phyloP scores from a whole-genome alignment of 2,329 filamentous ascomycete species.

The Pseudocercospora fijiensis region DNA sequence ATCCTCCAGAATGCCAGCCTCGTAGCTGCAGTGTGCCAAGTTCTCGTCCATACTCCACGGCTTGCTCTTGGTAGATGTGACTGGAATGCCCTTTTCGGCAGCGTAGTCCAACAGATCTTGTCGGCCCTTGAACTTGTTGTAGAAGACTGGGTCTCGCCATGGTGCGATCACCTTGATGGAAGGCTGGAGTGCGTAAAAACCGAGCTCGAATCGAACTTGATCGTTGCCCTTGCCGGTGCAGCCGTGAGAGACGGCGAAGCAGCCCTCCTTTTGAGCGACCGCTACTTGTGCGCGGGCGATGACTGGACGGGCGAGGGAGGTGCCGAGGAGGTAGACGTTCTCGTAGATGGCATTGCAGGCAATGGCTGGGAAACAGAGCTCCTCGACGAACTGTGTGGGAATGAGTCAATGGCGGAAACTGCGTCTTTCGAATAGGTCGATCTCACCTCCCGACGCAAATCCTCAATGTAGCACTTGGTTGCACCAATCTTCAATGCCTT shows the following conservation, averaged over 20 bases:
- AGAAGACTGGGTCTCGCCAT: slow-evolving; percentile 70
- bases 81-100: slow-evolving; percentile 64
- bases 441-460: slow-evolving; percentile 58
- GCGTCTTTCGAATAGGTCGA: not conserved
- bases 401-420: not conserved
- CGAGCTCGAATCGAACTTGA: slow-evolving; percentile 65
- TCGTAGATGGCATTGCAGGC: slow-evolving; percentile 64
- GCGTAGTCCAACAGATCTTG: slow-evolving; percentile 73
- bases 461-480: slow-evolving; percentile 59
- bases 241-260: slow-evolving; percentile 49
- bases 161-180: slow-evolving; percentile 72
- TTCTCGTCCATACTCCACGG: slow-evolving; percentile 70
- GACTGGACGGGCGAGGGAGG: slow-evolving; percentile 64
- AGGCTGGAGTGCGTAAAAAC: slow-evolving; percentile 62
- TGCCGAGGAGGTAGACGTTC: slow-evolving; percentile 61
- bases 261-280: slow-evolving; percentile 63
- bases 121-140: slow-evolving; percentile 68
- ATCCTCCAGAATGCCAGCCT: slow-evolving; percentile 73
- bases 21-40: slow-evolving; percentile 74
- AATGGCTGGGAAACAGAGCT: slow-evolving; percentile 77
- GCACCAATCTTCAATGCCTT: slow-evolving; percentile 72
- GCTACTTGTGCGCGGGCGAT: slow-evolving; percentile 67
- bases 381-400: slow-evolving; percentile 63
- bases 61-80: slow-evolving; percentile 70
- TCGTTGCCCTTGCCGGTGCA: slow-evolving; percentile 66